A percentile compares a stretch with the other conserved stretches of the same genome.
Conservation (phyloP, 176 grass and related monocot species). For the Carex littledalei region DNA sequence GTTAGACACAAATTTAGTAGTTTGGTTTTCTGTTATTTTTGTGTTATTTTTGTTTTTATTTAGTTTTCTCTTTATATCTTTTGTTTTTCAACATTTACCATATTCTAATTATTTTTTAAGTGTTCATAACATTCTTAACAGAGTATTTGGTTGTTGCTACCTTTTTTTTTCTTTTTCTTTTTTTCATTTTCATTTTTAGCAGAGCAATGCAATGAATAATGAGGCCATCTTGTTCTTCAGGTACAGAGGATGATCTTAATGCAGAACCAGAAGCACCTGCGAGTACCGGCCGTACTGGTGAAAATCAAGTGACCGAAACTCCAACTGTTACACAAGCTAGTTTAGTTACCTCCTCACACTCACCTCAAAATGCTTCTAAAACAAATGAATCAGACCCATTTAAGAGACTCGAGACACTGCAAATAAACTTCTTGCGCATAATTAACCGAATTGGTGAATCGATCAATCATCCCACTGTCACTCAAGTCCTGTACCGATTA, state of each 20-base stretch:
- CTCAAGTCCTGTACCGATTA: slow-evolving; percentile 75
- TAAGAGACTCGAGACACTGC: slow-evolving; percentile 73
- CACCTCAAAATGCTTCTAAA: slow-evolving; percentile 1
- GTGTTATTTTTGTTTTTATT: neutral
- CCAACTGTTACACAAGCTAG: slow-evolving; percentile 5
- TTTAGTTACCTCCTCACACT: neutral
- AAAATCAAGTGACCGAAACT: neutral
- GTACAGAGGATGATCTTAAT: slow-evolving; percentile 17
- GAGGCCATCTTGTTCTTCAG: neutral
- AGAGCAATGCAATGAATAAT: neutral
- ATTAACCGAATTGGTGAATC: slow-evolving; percentile 63
- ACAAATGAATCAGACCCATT: slow-evolving; percentile 2
- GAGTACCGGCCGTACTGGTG: neutral
- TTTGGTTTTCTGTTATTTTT: neutral
- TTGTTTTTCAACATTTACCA: neutral
- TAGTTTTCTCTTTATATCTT: neutral
- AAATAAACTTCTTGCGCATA: slow-evolving; percentile 79
- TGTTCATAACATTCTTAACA: neutral
- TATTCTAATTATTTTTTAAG: neutral
- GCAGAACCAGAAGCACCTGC: neutral
- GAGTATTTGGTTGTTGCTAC: neutral
- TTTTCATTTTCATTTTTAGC: neutral
- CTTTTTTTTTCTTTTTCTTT: neutral
- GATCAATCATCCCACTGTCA: slow-evolving; percentile 54
- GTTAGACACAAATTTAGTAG: neutral